phyloP scores from a whole-genome alignment of 768 basidiomycete species.

The Boletellus ananiceps region DNA sequence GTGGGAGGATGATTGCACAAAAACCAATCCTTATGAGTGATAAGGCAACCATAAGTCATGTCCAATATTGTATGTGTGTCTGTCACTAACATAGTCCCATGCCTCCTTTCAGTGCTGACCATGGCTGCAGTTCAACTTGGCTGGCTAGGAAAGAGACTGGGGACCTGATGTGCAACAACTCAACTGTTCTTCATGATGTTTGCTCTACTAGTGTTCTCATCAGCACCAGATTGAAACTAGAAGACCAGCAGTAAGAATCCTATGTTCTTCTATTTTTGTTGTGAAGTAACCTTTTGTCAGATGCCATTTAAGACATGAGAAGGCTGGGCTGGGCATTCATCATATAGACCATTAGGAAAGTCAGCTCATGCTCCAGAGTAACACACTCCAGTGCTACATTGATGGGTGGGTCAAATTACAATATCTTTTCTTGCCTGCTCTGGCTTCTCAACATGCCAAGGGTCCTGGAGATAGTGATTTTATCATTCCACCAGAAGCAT shows the following conservation, averaged over 20 bases:
- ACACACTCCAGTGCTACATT: conserved; percentile 1
- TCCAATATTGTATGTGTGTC: too few species aligned
- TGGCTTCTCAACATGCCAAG: background rate
- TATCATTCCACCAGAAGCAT: background rate
- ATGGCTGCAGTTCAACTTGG: background rate
- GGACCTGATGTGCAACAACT: conserved; percentile 8
- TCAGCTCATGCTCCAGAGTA: background rate
- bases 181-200: background rate
- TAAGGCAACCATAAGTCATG: too few species aligned
- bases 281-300: conserved; percentile 20
- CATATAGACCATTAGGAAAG: background rate
- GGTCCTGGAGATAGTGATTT: background rate
- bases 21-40: background rate
- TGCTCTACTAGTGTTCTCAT: background rate
- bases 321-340: background rate
- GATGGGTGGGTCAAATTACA: conserved; percentile 6
- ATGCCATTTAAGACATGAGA: background rate
- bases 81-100: too few species aligned
- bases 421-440: conserved; percentile 1
- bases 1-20: too few species aligned
- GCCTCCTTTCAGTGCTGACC: background rate
- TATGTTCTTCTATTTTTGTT: too few species aligned
- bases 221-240: background rate
- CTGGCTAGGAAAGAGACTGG: background rate
- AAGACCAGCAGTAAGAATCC: background rate